Percentiles rank a stretch among this genome's conserved stretches.
These are phyloP conservation scores for Gymnopus androsaceus DNA, from an alignment of 1,284 basidiomycete species.

Conservation along the genomic window DNA sequence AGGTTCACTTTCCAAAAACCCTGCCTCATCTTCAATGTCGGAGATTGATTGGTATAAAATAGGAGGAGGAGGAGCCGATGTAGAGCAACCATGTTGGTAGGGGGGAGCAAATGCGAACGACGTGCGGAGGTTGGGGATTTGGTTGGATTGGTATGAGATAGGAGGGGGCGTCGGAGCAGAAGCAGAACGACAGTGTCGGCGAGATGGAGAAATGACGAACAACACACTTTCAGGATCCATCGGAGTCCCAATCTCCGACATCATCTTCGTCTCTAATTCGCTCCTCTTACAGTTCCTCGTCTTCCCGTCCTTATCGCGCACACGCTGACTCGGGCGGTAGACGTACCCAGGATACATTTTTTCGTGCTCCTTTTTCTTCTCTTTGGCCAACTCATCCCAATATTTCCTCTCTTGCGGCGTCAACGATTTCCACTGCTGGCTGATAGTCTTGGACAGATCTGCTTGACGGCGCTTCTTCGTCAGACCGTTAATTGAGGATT, in stretches of 20 bases:
- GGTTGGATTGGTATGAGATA: constrained; percentile 56
- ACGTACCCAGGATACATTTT: constrained; percentile 17
- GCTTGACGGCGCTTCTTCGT: constrained; percentile 52
- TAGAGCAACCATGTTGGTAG: no score
- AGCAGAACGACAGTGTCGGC: constrained; percentile 48
- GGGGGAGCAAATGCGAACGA: no score
- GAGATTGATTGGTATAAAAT: no score
- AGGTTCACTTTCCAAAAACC: no score
- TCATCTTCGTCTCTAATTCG: constrained; percentile 37
- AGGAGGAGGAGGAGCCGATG: no score
- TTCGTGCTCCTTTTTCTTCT: constrained; percentile 20
- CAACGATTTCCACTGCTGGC: constrained; percentile 28
- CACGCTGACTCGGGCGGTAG: constrained; percentile 59
- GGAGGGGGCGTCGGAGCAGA: constrained; percentile 58
- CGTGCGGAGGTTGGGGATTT: constrained; percentile 62
- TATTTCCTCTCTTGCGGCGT: constrained; percentile 15
- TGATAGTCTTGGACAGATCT: constrained; percentile 74
- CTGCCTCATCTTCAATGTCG: no score
- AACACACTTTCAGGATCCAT: constrained; percentile 38
- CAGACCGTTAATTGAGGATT: constrained; percentile 43
- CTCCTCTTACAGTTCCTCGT: constrained; percentile 44
- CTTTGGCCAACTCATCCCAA: constrained; percentile 18
- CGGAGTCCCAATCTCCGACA: constrained; percentile 31
- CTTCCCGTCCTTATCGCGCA: constrained; percentile 56
- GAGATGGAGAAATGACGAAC: constrained; percentile 49